Conservation (phyloP, 495 filamentous ascomycete genomes). For the Penicillium herquei region DNA sequence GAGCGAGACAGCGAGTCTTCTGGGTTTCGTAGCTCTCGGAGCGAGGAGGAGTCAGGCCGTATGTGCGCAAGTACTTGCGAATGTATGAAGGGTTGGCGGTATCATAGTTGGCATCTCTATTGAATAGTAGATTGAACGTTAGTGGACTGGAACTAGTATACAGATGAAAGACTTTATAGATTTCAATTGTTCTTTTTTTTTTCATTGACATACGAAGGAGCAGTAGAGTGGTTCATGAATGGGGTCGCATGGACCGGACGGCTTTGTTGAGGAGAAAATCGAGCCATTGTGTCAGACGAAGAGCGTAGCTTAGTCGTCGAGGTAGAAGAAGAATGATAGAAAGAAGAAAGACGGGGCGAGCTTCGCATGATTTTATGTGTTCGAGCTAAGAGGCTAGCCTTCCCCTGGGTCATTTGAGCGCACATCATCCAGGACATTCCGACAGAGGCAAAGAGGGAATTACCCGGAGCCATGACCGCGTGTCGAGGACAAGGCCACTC, state of each 20-base stretch:
- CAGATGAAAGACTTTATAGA: neutral
- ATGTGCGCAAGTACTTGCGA: slow-evolving; percentile 66
- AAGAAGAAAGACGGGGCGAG: slow-evolving; percentile 24
- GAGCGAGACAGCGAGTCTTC: slow-evolving; percentile 66
- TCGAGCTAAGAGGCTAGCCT: slow-evolving; percentile 31
- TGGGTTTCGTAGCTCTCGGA: slow-evolving; percentile 70
- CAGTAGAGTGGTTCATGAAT: slow-evolving; percentile 34
- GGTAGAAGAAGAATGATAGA: slow-evolving; percentile 21
- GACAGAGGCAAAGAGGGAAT: slow-evolving; percentile 30
- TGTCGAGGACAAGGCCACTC: slow-evolving; percentile 24
- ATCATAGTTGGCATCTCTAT: slow-evolving; percentile 53
- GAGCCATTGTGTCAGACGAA: slow-evolving; percentile 40
- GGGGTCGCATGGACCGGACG: slow-evolving; percentile 41
- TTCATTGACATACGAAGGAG: slow-evolving; percentile 33
- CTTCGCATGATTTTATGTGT: slow-evolving; percentile 38
- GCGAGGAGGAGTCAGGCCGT: slow-evolving; percentile 68
- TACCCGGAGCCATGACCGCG: slow-evolving; percentile 27
- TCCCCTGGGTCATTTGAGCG: slow-evolving; percentile 32
- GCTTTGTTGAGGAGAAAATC: slow-evolving; percentile 42
- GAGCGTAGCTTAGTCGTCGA: slow-evolving; percentile 24
- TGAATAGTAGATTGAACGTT: neutral
- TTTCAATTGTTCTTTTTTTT: neutral
- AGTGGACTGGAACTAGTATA: neutral
- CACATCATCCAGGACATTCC: slow-evolving; percentile 41
- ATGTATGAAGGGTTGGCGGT: slow-evolving; percentile 63